A percentile compares a stretch with the other conserved stretches of the same genome.
Conservation (phyloP, 495 filamentous ascomycete genomes). For the Lasiosphaeria ovina region DNA sequence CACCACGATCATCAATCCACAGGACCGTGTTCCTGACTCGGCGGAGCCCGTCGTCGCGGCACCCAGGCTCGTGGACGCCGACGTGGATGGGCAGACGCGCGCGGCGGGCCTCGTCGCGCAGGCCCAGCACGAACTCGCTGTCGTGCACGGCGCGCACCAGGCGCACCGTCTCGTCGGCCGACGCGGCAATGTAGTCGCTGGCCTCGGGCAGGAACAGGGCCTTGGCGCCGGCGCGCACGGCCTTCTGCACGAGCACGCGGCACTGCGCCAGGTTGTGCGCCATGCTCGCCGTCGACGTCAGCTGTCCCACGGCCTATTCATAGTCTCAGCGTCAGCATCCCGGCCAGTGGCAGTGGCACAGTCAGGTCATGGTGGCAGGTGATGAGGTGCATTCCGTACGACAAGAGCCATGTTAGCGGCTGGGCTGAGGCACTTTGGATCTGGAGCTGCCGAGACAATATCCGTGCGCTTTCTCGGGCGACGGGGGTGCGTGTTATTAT, state of each 20-base stretch:
- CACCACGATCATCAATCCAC: conserved; percentile 42
- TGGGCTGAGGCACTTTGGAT: too few species aligned
- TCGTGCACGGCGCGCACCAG: conserved; percentile 56
- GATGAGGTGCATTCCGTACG: not conserved
- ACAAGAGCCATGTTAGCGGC: not conserved
- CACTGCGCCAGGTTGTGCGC: conserved; percentile 76
- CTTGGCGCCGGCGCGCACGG: conserved; percentile 72
- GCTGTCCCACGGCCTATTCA: conserved; percentile 75
- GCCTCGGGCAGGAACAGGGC: conserved; percentile 91
- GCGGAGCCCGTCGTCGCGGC: conserved; percentile 6
- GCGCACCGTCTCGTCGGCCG: conserved; percentile 61
- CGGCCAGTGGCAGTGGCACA: not conserved
- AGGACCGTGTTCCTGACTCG: conserved; percentile 49
- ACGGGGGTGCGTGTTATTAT: too few species aligned
- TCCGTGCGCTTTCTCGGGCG: too few species aligned
- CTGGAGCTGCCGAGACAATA: too few species aligned
- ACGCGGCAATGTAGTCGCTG: conserved; percentile 77
- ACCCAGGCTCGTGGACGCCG: conserved; percentile 63
- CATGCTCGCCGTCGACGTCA: conserved; percentile 80
- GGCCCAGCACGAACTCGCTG: conserved; percentile 66
- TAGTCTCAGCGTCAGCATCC: not conserved
- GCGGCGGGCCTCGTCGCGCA: conserved; percentile 62
- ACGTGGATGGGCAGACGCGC: conserved; percentile 73
- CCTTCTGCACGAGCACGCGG: conserved; percentile 65
- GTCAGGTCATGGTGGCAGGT: not conserved